Conservation (phyloP, 805 yeast species). For the Candida awuae region DNA sequence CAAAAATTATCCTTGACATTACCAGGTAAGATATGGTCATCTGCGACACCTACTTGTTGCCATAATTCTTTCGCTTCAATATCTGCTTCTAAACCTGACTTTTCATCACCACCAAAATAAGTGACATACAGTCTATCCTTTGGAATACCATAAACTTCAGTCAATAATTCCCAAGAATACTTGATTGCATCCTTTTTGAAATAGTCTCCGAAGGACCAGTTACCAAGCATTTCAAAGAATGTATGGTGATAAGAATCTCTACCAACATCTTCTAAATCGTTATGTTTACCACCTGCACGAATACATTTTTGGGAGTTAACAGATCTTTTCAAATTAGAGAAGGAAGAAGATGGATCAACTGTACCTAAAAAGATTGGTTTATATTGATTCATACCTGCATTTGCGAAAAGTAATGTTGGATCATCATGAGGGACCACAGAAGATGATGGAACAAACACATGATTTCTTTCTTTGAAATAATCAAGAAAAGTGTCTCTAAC, state of each 20-base stretch:
- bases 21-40: conserved; percentile 91
- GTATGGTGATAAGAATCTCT: conserved; percentile 97
- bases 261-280: conserved; percentile 97
- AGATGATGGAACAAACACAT: conserved; percentile 83
- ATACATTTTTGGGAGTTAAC: conserved; percentile 96
- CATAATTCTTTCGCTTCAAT: conserved; percentile 85
- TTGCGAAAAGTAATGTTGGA: conserved; percentile 92
- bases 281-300: conserved; percentile 99
- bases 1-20: conserved; percentile 88
- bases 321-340: conserved; percentile 78
- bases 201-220: conserved; percentile 99
- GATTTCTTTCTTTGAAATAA: conserved; percentile 60
- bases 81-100: conserved; percentile 82
- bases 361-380: conserved; percentile 97
- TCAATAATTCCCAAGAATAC: conserved; percentile 87
- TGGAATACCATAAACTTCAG: conserved; percentile 74
- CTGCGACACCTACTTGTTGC: conserved; percentile 81
- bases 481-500: conserved; percentile 79
- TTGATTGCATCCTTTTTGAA: conserved; percentile 90
- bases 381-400: conserved; percentile 99
- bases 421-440: conserved; percentile 97
- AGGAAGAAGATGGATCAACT: conserved; percentile 88
- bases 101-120: conserved; percentile 89
- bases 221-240: conserved; percentile 98
- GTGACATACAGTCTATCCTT: conserved; percentile 84